Evolutionary conservation across 2,329 filamentous ascomycete species (phyloP).

Genomic region (Stylonectria norvegica): DNA sequence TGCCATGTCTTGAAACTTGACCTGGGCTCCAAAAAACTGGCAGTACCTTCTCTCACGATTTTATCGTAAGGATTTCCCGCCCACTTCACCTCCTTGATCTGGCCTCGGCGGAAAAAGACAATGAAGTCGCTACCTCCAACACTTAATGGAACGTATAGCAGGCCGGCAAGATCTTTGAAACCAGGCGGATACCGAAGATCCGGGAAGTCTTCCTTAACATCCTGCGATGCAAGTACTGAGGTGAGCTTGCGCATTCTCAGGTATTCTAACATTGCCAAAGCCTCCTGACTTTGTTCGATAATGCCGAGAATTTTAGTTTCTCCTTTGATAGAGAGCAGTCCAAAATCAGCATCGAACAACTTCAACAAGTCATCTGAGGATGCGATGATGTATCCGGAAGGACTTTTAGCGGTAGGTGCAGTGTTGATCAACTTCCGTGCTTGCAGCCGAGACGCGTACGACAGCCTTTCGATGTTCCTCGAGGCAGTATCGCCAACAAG

Average conservation of each 20-base stretch:
- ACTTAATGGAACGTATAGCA: conserved; percentile 79
- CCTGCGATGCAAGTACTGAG: conserved; percentile 73
- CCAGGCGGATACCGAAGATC: conserved; percentile 77
- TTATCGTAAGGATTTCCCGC: conserved; percentile 86
- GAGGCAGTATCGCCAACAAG: conserved; percentile 83
- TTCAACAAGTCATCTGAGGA: conserved; percentile 82
- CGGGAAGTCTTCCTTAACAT: conserved; percentile 72
- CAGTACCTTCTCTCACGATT: conserved; percentile 66
- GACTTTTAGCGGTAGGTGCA: conserved; percentile 73
- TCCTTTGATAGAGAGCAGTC: conserved; percentile 77
- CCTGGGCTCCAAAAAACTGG: conserved; percentile 71
- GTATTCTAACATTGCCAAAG: conserved; percentile 80
- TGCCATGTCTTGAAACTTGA: conserved; percentile 79
- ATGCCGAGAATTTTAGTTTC: conserved; percentile 83
- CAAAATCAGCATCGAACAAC: conserved; percentile 84
- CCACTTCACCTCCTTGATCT: conserved; percentile 76
- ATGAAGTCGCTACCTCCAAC: conserved; percentile 78
- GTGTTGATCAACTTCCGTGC: conserved; percentile 87
- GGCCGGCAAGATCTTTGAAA: conserved; percentile 71
- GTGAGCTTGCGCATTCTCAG: conserved; percentile 71
- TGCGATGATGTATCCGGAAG: conserved; percentile 85
- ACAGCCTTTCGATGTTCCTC: conserved; percentile 81
- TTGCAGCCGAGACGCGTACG: conserved; percentile 79
- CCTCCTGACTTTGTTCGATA: conserved; percentile 74
- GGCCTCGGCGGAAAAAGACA: conserved; percentile 80